Percentiles rank a stretch among this genome's conserved stretches.
These are phyloP conservation scores for Suzukiozyma palmioleophila DNA, from an alignment of 1,139 yeast genomes.

Conservation along the genomic window DNA sequence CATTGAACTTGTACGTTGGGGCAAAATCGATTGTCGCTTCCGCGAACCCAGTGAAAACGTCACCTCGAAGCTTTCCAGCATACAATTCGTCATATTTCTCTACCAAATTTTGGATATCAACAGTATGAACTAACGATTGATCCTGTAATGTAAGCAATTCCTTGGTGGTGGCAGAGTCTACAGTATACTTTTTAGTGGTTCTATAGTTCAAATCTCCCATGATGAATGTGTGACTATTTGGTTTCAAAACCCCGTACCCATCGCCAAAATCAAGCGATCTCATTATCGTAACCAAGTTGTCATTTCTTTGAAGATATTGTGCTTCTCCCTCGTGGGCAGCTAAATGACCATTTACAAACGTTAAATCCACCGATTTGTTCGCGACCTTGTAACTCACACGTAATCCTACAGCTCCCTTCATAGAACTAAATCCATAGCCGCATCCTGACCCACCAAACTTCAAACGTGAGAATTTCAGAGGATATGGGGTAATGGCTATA, in stretches of 20 bases:
- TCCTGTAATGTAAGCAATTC: conserved; percentile 23
- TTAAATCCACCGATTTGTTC: conserved; percentile 31
- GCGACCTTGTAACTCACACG: conserved; percentile 34
- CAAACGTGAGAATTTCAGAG: conserved; percentile 26
- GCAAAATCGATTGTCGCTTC: conserved; percentile 60
- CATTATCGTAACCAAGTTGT: conserved; percentile 47
- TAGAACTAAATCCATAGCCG: conserved; percentile 57
- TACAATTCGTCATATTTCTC: conserved; percentile 57
- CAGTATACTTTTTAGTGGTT: conserved; percentile 31
- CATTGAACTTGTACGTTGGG: conserved; percentile 71
- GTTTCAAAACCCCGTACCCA: conserved; percentile 54
- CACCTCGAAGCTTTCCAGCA: conserved; percentile 35
- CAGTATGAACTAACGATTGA: conserved; percentile 13
- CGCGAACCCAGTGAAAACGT: conserved; percentile 55
- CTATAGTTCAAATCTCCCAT: conserved; percentile 87
- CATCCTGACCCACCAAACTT: conserved; percentile 37
- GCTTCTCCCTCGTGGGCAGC: conserved; percentile 69
- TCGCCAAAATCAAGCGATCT: conserved; percentile 57
- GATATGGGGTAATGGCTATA: conserved; percentile 47
- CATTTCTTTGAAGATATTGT: conserved; percentile 46
- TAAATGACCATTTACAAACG: conserved; percentile 69
- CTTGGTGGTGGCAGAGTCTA: conserved; percentile 12
- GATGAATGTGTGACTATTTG: conserved; percentile 57
- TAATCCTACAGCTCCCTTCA: conserved; percentile 73
- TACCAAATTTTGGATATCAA: conserved; percentile 20